A percentile compares a stretch with the other conserved stretches of the same genome.
Conservation (phyloP, 768 basidiomycete genomes). For the Calvatia gigantea region DNA sequence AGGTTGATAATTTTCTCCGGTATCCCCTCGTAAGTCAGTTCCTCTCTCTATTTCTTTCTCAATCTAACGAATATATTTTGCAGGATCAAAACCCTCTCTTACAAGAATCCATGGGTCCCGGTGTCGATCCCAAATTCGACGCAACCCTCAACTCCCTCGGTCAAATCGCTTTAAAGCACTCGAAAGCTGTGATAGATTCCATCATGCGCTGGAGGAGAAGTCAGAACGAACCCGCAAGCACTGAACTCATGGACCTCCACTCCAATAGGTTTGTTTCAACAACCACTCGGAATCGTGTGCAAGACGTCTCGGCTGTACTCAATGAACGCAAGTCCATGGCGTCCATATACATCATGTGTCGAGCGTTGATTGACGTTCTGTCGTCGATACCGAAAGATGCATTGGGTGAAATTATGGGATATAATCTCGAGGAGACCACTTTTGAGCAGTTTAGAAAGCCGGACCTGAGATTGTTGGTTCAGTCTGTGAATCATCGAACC, state of each 20-base stretch:
- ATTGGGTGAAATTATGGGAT: conserved; percentile 73
- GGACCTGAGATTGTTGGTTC: conserved; percentile 59
- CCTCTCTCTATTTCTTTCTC: not conserved
- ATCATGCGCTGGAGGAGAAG: conserved; percentile 84
- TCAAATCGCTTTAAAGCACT: conserved; percentile 80
- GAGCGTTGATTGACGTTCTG: conserved; percentile 77
- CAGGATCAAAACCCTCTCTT: conserved; percentile 73
- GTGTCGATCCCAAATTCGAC: conserved; percentile 78
- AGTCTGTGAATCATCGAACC: conserved; percentile 72
- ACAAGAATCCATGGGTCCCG: conserved; percentile 62
- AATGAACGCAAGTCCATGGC: conserved; percentile 77
- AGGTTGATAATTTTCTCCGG: conserved; percentile 73
- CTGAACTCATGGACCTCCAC: conserved; percentile 52
- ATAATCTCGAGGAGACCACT: conserved; percentile 80
- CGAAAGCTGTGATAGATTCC: conserved; percentile 81
- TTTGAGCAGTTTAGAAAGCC: conserved; percentile 82
- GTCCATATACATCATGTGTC: conserved; percentile 87
- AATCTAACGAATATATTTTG: not conserved
- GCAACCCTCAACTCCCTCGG: conserved; percentile 81
- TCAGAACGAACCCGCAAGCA: conserved; percentile 59
- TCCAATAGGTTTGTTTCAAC: conserved; percentile 34
- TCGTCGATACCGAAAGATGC: conserved; percentile 71
- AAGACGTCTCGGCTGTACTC: conserved; percentile 49
- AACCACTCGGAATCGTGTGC: conserved; percentile 33
- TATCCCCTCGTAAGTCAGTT: conserved; percentile 56